Percentiles rank a stretch among this genome's conserved stretches.
These are phyloP conservation scores for Talaromyces ruber DNA, from an alignment of 495 filamentous ascomycete genomes.

Conservation along the genomic window DNA sequence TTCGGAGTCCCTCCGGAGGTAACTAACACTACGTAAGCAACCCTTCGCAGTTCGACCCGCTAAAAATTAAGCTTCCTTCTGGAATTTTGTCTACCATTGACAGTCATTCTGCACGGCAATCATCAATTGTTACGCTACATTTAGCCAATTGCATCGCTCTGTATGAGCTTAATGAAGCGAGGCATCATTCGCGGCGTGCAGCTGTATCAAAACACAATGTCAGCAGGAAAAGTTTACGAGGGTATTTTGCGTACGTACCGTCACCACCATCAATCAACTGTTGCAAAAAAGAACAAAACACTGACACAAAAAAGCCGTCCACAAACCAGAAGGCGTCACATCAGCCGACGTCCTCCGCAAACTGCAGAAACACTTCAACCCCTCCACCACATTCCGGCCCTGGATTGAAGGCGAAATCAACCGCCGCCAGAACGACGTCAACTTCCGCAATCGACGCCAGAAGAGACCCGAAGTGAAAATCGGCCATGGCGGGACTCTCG, in stretches of 20 bases:
- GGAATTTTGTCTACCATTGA: not conserved
- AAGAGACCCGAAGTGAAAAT: constrained; percentile 70
- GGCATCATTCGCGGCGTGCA: constrained; percentile 13
- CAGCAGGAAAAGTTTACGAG: constrained; percentile 54
- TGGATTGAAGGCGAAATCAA: constrained; percentile 55
- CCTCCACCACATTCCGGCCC: constrained; percentile 67
- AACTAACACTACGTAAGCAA: not conserved
- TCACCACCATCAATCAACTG: not conserved
- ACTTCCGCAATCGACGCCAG: constrained; percentile 48
- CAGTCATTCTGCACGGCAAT: not conserved
- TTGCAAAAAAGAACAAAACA: not conserved
- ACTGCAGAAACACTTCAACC: constrained; percentile 71
- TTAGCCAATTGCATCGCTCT: not conserved
- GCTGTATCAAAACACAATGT: constrained; percentile 42
- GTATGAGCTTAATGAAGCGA: not conserved
- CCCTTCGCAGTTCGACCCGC: not conserved
- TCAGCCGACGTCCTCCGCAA: constrained; percentile 85
- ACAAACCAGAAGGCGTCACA: constrained; percentile 78
- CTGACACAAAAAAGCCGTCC: constrained; percentile 54
- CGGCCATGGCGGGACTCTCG: constrained; percentile 92
- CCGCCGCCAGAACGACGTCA: constrained; percentile 40
- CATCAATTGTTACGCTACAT: not conserved
- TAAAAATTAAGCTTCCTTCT: not conserved
- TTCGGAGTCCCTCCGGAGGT: not conserved
- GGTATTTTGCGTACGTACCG: constrained; percentile 58